Evolutionary conservation across 148 eudicot species (phyloP).

Genomic region (Vaccinium vitisidaea): DNA sequence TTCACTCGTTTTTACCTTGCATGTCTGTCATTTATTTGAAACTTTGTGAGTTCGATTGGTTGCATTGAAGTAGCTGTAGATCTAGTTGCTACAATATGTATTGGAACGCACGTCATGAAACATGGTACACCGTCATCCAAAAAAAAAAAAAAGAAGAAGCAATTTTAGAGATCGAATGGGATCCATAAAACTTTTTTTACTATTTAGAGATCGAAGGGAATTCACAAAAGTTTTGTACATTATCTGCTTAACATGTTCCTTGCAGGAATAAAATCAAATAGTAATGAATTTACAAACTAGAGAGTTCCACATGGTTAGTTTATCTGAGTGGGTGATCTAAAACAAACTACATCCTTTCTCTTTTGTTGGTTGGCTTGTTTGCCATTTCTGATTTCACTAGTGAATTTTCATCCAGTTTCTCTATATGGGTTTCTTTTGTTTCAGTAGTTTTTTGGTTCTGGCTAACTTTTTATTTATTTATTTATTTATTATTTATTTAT

Average conservation of each 20-base stretch:
- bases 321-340: background rate
- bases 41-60: background rate
- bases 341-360: background rate
- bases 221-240: no score
- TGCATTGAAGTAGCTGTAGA: background rate
- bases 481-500: no score
- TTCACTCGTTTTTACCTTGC: constrained; percentile 8
- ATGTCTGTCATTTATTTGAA: background rate
- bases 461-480: background rate
- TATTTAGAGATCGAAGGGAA: no score
- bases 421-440: background rate
- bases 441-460: background rate
- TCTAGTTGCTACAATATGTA: background rate
- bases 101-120: background rate
- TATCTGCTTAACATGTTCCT: no score
- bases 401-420: background rate
- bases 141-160: no score
- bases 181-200: no score
- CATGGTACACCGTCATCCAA: background rate
- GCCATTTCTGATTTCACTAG: background rate
- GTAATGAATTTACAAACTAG: no score
- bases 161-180: no score
- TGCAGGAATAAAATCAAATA: no score
- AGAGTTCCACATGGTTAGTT: background rate
- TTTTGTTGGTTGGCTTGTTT: background rate